Percentiles rank a stretch among this genome's conserved stretches.
Conservation (phyloP, 2,329 filamentous ascomycete species). For the Moelleriella libera region DNA sequence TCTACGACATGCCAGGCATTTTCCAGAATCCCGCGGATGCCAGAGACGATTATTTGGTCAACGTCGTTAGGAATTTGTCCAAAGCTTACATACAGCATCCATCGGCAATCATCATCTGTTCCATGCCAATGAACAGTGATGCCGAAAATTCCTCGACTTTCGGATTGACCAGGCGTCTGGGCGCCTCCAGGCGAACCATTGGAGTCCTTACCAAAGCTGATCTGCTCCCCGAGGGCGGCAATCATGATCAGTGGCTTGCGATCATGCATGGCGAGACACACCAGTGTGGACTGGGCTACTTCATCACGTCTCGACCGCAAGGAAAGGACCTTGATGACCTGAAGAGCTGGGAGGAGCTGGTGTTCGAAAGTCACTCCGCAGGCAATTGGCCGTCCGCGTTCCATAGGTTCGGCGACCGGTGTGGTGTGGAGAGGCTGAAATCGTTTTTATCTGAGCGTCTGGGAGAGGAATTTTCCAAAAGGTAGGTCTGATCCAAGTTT, state of each 20-base stretch:
- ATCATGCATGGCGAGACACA: conserved; percentile 52
- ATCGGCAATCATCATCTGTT: conserved; percentile 64
- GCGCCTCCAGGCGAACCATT: conserved; percentile 45
- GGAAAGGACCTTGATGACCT: conserved; percentile 38
- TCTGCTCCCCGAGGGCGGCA: conserved; percentile 39
- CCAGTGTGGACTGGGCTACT: conserved; percentile 60
- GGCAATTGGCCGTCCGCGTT: conserved; percentile 35
- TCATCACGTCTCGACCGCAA: conserved; percentile 56
- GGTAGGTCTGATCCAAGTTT: conserved; percentile 15
- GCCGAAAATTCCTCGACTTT: conserved; percentile 62
- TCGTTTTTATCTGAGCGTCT: conserved; percentile 37
- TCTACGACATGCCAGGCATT: conserved; percentile 75
- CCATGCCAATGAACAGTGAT: conserved; percentile 65
- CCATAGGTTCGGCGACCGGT: conserved; percentile 29
- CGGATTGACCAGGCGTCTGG: conserved; percentile 42
- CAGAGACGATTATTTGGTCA: conserved; percentile 53
- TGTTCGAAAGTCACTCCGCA: conserved; percentile 28
- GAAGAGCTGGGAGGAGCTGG: conserved; percentile 33
- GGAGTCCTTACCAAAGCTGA: conserved; percentile 83
- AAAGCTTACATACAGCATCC: conserved; percentile 53
- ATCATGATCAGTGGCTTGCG: conserved; percentile 40
- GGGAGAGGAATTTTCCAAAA: conserved; percentile 37
- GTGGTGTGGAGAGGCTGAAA: conserved; percentile 38
- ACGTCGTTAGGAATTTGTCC: conserved; percentile 58
- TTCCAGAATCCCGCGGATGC: conserved; percentile 55